phyloP scores from a whole-genome alignment of 768 basidiomycete genomes.

The Dentipellis sp. region DNA sequence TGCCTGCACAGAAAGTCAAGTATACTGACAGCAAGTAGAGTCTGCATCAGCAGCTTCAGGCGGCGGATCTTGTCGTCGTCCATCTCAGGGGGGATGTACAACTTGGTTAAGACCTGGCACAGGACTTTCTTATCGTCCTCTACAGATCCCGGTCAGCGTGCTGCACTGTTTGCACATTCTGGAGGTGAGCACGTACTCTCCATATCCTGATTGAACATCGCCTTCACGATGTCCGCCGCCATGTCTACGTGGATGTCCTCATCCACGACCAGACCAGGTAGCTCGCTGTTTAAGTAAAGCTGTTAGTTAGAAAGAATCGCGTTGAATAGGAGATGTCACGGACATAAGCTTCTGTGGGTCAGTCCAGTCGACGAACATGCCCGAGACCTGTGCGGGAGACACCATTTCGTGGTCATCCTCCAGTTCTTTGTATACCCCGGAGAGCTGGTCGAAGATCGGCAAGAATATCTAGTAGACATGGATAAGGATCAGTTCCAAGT shows the following conservation, averaged over 20 bases:
- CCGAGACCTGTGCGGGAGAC: slow-evolving; percentile 57
- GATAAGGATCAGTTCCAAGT: background rate
- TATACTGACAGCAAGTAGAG: slow-evolving; percentile 43
- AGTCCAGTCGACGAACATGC: slow-evolving; percentile 85
- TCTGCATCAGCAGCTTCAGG: slow-evolving; percentile 52
- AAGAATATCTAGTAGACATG: slow-evolving; percentile 50
- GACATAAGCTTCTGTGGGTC: slow-evolving; percentile 66
- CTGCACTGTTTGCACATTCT: background rate
- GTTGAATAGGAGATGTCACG: slow-evolving; percentile 21
- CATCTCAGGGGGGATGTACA: slow-evolving; percentile 58
- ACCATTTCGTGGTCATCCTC: slow-evolving; percentile 74
- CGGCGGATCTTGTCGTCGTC: slow-evolving; percentile 62
- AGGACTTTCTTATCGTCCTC: slow-evolving; percentile 40
- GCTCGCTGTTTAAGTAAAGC: slow-evolving; percentile 24
- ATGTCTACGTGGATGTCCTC: slow-evolving; percentile 45
- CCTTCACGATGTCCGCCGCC: slow-evolving; percentile 40
- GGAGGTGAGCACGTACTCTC: slow-evolving; percentile 35
- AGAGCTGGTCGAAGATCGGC: slow-evolving; percentile 52
- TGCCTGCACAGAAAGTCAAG: background rate
- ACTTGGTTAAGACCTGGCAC: slow-evolving; percentile 36
- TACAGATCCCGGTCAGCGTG: slow-evolving; percentile 13
- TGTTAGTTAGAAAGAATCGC: background rate
- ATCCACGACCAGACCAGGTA: slow-evolving; percentile 30
- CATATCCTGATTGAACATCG: slow-evolving; percentile 37
- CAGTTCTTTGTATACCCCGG: slow-evolving; percentile 46